Base-by-base conservation (phyloP, 352 stramenopile genomes). In the Phytophthora melonis region DNA sequence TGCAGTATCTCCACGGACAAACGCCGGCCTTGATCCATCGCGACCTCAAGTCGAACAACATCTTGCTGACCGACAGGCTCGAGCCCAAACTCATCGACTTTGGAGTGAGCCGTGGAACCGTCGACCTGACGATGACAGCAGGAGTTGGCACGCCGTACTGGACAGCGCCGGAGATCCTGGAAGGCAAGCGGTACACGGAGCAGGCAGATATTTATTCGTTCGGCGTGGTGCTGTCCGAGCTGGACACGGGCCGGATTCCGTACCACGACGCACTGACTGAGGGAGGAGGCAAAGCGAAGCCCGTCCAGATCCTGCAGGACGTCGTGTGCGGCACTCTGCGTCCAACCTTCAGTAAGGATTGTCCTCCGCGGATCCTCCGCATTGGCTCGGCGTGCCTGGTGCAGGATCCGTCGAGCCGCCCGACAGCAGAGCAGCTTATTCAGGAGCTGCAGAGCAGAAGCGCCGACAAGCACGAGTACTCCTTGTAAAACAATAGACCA, bases 121-220 rank as follows among this genome's bases (percentile, higher is more conserved):
- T 58, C 19, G 66, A 78, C 0, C 7, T 54, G 4, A 73, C 59
- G 41, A 58, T 88, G 92, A 79, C 80, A 76, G 57, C 88, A 3
- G 88, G 91, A 32, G 90, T 93, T n/a, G 91, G 91, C 5, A 97
- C 90, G 1, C 83, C 87, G 10, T 90, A 92, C 58, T 97, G 93
- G 79, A 92, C 92, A 2, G 89, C 91, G 0, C 91, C 90, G 0
- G 91, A 97, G 70, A 72, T 96, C 16, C 63, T 94, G 21, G 63
- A 83, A 27, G 81, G 81, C 30, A 75, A 88, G 19, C 57, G 71
- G 1, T 93, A 88, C 70, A 84, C 77, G 11, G 71, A 89, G 53
- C 81, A 86, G 67, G 72, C 83, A 18, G 87, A 94, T 61, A 84
- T 94, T 43, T 94, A 92, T 72, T 87, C 81, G 18, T 90, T 91